Percentiles rank a stretch among this genome's conserved stretches.
phyloP scores from a whole-genome alignment of 208 protist genomes.

The Phytomonas francai region DNA sequence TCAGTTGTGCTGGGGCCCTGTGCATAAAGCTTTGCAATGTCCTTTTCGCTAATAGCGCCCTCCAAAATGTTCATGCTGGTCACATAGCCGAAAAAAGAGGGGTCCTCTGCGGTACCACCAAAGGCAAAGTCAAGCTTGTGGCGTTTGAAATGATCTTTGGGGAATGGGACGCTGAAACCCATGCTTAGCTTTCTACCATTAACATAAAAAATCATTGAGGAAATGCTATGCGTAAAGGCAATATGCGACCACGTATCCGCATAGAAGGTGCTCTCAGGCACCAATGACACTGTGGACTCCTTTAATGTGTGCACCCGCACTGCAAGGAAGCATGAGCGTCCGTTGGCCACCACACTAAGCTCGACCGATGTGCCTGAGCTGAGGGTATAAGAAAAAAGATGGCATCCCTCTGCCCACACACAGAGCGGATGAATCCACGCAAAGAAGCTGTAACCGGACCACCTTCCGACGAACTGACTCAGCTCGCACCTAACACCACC shows the following conservation, averaged over 20 bases:
- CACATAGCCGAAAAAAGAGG: constrained; percentile 65
- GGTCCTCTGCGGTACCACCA: constrained; percentile 34
- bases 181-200: constrained; percentile 43
- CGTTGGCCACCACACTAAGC: constrained; percentile 56
- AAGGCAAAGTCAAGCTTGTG: constrained; percentile 52
- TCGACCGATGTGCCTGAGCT: constrained; percentile 30
- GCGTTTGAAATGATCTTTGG: constrained; percentile 36
- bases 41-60: constrained; percentile 40
- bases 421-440: constrained; percentile 76
- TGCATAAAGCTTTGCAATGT: constrained; percentile 41
- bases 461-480: constrained; percentile 27
- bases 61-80: constrained; percentile 67
- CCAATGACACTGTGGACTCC: constrained; percentile 15
- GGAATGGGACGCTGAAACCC: constrained; percentile 39
- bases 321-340: constrained; percentile 53
- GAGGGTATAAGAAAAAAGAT: constrained; percentile 68
- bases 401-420: constrained; percentile 64
- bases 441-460: constrained; percentile 66
- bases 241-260: constrained; percentile 74
- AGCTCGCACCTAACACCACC: constrained; percentile 47
- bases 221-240: constrained; percentile 50
- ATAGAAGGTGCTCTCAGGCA: constrained; percentile 38
- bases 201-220: constrained; percentile 52
- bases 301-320: constrained; percentile 28
- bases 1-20: constrained; percentile 21